These are phyloP conservation scores for Cryptomeria japonica DNA, from an alignment of 75 land plant genomes.

Conservation along the genomic window DNA sequence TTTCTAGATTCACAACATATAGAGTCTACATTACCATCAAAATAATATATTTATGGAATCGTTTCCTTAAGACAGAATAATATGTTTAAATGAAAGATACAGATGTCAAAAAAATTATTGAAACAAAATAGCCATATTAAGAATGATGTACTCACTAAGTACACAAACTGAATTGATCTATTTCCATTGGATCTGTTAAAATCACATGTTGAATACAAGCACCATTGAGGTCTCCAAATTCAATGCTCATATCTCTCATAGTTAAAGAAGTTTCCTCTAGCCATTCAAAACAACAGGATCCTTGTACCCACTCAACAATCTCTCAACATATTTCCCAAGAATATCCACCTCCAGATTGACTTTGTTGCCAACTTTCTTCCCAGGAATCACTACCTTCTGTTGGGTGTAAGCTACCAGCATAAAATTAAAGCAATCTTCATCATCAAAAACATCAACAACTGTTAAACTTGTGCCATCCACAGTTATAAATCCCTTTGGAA, in stretches of 20 bases:
- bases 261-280: not conserved
- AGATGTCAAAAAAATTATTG: not conserved
- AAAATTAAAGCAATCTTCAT: conserved; percentile 76
- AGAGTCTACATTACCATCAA: not conserved
- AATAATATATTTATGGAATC: not conserved
- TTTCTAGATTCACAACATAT: not conserved
- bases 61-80: not conserved
- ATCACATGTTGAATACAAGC: not conserved
- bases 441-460: conserved; percentile 86
- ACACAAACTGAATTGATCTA: not conserved
- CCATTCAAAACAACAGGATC: conserved; percentile 1
- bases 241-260: not conserved
- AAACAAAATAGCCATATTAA: not conserved
- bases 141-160: not conserved
- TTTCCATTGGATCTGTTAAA: not conserved
- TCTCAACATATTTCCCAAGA: conserved; percentile 93
- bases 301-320: conserved; percentile 52
- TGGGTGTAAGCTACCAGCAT: conserved; percentile 96
- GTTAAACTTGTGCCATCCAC: conserved; percentile 98
- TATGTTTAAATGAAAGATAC: not conserved
- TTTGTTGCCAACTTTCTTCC: conserved; percentile 84
- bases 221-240: not conserved
- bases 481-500: conserved; percentile 92
- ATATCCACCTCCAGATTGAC: conserved; percentile 97
- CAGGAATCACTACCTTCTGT: conserved; percentile 77